phyloP scores from a whole-genome alignment of 75 land plant species.

The Sequoia sempervirens region DNA sequence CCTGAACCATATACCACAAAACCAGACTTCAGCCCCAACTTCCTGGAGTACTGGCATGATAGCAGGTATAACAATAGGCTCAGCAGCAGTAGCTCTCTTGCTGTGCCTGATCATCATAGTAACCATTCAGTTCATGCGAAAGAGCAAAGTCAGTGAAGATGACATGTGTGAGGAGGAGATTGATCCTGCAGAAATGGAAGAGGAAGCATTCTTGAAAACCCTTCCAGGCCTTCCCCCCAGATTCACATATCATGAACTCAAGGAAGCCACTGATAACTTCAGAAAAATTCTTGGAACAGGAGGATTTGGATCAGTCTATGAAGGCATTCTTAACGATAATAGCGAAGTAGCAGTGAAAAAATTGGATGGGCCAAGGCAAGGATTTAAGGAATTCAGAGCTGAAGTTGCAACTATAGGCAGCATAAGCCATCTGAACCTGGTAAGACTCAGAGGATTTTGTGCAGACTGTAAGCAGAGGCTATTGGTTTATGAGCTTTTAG shows the following conservation, averaged over 20 bases:
- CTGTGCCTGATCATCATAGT: not conserved
- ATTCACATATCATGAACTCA: conserved; percentile 12
- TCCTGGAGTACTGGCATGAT: not conserved
- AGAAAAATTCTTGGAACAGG: conserved; percentile 20
- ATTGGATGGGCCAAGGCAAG: conserved; percentile 23
- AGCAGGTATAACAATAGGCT: not conserved
- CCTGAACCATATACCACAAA: not conserved
- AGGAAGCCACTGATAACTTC: conserved; percentile 27
- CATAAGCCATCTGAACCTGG: conserved; percentile 31
- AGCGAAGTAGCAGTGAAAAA: conserved; percentile 30
- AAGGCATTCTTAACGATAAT: conserved; percentile 8
- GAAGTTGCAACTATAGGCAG: conserved; percentile 42
- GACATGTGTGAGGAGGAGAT: not conserved
- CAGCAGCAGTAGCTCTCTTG: not conserved
- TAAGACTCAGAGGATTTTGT: conserved; percentile 33
- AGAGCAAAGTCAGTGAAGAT: not conserved
- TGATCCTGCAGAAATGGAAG: conserved; percentile 11
- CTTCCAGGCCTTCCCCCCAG: conserved; percentile 33
- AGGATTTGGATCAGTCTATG: conserved; percentile 24
- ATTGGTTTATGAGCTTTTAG: conserved; percentile 31
- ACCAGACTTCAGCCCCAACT: not conserved
- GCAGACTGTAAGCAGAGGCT: conserved; percentile 17
- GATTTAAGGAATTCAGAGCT: conserved; percentile 33
- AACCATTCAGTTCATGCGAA: not conserved
- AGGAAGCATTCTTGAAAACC: conserved; percentile 12